Evolutionary conservation across 2,329 filamentous ascomycete species (phyloP), one percentile per base, ranked within the genome.

Genomic region (Epichloe baconii): DNA sequence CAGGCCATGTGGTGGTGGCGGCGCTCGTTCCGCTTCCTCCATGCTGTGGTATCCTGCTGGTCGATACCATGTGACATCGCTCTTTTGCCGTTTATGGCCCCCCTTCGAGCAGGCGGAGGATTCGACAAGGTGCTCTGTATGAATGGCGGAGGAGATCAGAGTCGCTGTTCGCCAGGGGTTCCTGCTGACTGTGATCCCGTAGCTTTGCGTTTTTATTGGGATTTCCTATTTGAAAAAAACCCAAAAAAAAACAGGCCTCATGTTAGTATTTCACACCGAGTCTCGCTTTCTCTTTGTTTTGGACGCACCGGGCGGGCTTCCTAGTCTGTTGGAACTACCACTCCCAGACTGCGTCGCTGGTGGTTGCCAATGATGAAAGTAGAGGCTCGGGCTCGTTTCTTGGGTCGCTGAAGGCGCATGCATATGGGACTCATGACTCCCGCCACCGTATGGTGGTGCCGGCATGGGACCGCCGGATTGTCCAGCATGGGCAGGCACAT

Each of bases 331-430:
- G 52, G 77, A 74, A 64, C 75, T 70, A 54, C 75, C 70, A 53
- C 77, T 75, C 56, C 74, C 72, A 17, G 49, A 49, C 66, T 86
- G 77, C 55, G 80, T 78, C 21, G 75, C 78, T 14, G 89, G 89
- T 44, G 89, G 89, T 53, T 91, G 86, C 88, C 89, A 95, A 64
- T 95, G 88, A 63, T 95, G 88, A 65, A 95, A 95, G 66, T 88
- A 93, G 46, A 95, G 86, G 21, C 83, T 85, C 0, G 85, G 82
- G 41, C 85, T 87, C 17, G 80, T 77, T 56, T 82, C 79, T 57
- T 85, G 77, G 59, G 82, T 79, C 53, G 77, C 54, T 35, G 75
- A 50, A 50, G 80, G 76, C 40, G 70, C 73, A 61, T 73, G 77
- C 62, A 71, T 74, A 66, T 75, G 76, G 60, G 65, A 51, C 45